phyloP scores from a whole-genome alignment of 345 rosid genomes.

The Viola odorata region DNA sequence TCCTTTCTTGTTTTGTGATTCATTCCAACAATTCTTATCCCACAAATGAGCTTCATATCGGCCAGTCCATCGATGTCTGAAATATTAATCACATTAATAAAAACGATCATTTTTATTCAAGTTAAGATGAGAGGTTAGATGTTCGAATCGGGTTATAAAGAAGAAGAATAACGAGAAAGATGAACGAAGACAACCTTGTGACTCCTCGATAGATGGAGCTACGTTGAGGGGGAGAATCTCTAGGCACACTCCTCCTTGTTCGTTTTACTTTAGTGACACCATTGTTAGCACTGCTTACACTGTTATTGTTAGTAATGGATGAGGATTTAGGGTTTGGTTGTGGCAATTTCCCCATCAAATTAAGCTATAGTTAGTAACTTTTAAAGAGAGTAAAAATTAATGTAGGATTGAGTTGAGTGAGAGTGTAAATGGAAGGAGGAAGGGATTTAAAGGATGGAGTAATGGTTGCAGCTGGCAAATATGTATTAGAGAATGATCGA shows the following conservation, averaged over 20 bases:
- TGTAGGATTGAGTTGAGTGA: background rate
- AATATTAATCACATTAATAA: background rate
- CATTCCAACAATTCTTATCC: slow-evolving; percentile 90
- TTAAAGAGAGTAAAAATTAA: background rate
- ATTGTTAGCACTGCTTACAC: slow-evolving; percentile 7
- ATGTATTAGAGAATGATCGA: slow-evolving; percentile 30
- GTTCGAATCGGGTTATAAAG: background rate
- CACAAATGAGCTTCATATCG: slow-evolving; percentile 81
- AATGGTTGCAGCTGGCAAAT: background rate
- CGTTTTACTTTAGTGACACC: slow-evolving; percentile 52
- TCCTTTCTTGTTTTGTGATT: slow-evolving; percentile 75
- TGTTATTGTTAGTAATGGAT: slow-evolving; percentile 1
- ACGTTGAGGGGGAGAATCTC: slow-evolving; percentile 86
- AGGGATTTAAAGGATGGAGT: slow-evolving; percentile 29
- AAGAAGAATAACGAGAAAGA: background rate
- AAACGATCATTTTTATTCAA: background rate
- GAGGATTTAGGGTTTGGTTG: slow-evolving; percentile 29
- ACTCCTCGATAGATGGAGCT: slow-evolving; percentile 88
- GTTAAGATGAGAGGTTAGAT: background rate
- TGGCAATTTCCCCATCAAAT: slow-evolving; percentile 36
- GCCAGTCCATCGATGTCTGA: slow-evolving; percentile 83
- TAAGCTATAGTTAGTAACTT: background rate
- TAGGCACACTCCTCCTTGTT: slow-evolving; percentile 67
- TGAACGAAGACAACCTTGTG: slow-evolving; percentile 44
- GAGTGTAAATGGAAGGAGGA: slow-evolving; percentile 8